A percentile compares a stretch with the other conserved stretches of the same genome.
These are phyloP conservation scores for Cyclotella atomus DNA, from an alignment of 108 stramenopile species.

Conservation along the genomic window DNA sequence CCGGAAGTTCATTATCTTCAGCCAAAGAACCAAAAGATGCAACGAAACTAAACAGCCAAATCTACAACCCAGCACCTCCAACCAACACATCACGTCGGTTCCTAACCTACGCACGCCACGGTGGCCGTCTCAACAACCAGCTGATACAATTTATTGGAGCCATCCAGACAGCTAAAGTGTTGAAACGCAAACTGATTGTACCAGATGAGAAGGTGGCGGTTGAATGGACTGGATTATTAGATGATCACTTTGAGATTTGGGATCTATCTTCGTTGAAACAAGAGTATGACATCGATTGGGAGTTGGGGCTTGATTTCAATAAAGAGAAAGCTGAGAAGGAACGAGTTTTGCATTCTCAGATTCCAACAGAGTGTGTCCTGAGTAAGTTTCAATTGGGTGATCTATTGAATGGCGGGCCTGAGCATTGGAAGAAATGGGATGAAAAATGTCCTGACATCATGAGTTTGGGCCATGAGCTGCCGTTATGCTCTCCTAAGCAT, in stretches of 20 bases:
- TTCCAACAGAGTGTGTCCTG: constrained; percentile 35
- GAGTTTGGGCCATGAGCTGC: constrained; percentile 1
- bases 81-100: constrained; percentile 22
- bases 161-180: constrained; percentile 34
- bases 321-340: not conserved
- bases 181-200: constrained; percentile 38
- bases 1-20: not conserved
- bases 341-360: constrained; percentile 5
- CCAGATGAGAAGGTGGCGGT: constrained; percentile 41
- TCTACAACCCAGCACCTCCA: constrained; percentile 25
- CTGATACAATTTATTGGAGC: constrained; percentile 43
- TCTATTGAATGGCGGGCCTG: constrained; percentile 32
- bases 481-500: constrained; percentile 6
- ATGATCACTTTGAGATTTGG: constrained; percentile 34
- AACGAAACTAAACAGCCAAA: constrained; percentile 17
- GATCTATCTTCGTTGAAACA: constrained; percentile 33
- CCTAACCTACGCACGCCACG: constrained; percentile 39
- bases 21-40: not conserved
- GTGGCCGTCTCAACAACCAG: constrained; percentile 48
- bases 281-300: constrained; percentile 42
- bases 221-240: constrained; percentile 47
- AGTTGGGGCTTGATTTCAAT: constrained; percentile 9
- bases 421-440: constrained; percentile 42
- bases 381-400: constrained; percentile 8
- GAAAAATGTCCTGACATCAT: constrained; percentile 24